phyloP scores from a whole-genome alignment of 441 rosid genomes.

The Sinapis alba region DNA sequence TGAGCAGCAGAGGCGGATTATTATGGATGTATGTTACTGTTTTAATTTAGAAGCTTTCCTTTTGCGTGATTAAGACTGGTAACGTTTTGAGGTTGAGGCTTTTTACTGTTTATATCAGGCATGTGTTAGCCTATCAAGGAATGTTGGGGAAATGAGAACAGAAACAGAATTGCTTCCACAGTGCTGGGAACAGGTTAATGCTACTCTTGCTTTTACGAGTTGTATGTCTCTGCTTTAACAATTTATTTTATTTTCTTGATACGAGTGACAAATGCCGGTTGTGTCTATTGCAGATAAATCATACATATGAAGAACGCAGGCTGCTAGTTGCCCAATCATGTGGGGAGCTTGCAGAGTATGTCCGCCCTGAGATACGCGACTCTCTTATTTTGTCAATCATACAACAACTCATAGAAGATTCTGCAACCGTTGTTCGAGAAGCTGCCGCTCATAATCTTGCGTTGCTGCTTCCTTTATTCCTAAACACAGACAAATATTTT shows the following conservation, averaged over 20 bases:
- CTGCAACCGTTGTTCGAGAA: constrained; percentile 95
- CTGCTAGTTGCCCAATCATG: constrained; percentile 98
- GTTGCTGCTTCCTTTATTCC: constrained; percentile 94
- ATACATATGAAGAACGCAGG: constrained; percentile 97
- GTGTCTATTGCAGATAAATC: constrained; percentile 72
- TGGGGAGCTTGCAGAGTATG: constrained; percentile 95
- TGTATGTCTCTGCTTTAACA: constrained; percentile 29
- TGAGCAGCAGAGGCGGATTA: constrained; percentile 91
- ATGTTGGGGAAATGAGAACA: constrained; percentile 98
- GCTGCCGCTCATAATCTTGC: constrained; percentile 95
- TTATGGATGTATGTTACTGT: constrained; percentile 85
- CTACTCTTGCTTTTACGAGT: constrained; percentile 23
- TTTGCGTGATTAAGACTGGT: constrained; percentile 4
- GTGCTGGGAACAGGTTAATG: constrained; percentile 99
- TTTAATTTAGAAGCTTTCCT: constrained; percentile 29
- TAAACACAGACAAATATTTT: constrained; percentile 94
- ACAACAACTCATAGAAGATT: constrained; percentile 92
- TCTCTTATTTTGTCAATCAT: constrained; percentile 94
- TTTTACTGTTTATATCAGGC: constrained; percentile 65
- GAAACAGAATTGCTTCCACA: constrained; percentile 98
- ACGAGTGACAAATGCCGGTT: constrained; percentile 20
- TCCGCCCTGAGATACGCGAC: constrained; percentile 94
- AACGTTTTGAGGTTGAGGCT: constrained; percentile 30
- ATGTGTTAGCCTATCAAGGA: constrained; percentile 88
- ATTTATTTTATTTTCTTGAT: constrained; percentile 6